These are phyloP conservation scores for Ustulina deusta DNA, from an alignment of 2,329 filamentous ascomycete genomes.

Conservation along the genomic window DNA sequence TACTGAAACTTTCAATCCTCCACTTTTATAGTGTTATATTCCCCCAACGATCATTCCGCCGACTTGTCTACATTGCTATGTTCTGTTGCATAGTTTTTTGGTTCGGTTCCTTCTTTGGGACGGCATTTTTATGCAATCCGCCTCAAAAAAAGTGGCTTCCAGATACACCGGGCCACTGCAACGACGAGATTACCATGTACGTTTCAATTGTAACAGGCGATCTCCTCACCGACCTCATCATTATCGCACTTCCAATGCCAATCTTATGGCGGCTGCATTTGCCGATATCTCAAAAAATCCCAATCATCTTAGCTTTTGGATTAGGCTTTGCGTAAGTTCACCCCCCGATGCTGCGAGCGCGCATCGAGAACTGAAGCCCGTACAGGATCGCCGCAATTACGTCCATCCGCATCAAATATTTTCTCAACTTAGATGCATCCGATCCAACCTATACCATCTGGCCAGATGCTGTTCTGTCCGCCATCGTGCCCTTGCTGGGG, in stretches of 20 bases:
- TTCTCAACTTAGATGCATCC: slow-evolving; percentile 35
- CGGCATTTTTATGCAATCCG: background rate
- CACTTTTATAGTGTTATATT: background rate
- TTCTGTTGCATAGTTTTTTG: background rate
- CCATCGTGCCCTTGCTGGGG: slow-evolving; percentile 43
- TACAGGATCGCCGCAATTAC: slow-evolving; percentile 36
- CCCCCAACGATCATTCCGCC: background rate
- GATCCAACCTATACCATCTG: slow-evolving; percentile 39
- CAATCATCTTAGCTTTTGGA: background rate
- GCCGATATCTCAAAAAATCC: background rate
- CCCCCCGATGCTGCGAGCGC: no score
- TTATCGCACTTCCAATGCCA: background rate
- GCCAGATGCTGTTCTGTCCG: slow-evolving; percentile 33
- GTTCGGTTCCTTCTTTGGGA: background rate
- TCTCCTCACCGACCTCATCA: background rate
- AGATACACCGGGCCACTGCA: background rate
- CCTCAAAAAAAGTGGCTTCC: background rate
- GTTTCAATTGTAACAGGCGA: background rate
- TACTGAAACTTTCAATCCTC: background rate
- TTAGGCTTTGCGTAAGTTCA: background rate
- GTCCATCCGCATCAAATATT: slow-evolving; percentile 36
- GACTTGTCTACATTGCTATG: background rate
- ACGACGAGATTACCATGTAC: background rate
- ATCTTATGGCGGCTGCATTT: background rate
- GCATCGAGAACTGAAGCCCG: no score